A percentile compares a stretch with the other conserved stretches of the same genome.
phyloP scores from a whole-genome alignment of 306 rosid genomes.

The Casuarina equisetifolia region DNA sequence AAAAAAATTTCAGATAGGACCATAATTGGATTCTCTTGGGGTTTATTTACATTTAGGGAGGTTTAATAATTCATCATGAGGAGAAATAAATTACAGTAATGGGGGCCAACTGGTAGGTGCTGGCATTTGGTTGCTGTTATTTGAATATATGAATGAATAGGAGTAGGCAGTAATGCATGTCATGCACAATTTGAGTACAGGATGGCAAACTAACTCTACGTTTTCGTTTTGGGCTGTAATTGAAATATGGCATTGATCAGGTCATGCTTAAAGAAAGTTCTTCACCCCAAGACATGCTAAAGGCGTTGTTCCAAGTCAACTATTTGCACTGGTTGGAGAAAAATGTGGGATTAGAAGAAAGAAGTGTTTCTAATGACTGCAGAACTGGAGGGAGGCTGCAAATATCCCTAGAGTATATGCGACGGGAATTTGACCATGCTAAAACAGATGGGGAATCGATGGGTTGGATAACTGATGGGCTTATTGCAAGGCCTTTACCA shows the following conservation, averaged over 20 bases:
- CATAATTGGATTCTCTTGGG: not conserved
- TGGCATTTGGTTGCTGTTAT: not conserved
- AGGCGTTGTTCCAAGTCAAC: slow-evolving; percentile 84
- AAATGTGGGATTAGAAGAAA: slow-evolving; percentile 71
- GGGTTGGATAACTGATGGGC: slow-evolving; percentile 84
- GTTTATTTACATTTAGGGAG: not conserved
- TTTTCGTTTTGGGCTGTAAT: slow-evolving; percentile 19
- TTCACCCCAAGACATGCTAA: slow-evolving; percentile 79
- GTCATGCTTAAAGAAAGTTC: slow-evolving; percentile 81
- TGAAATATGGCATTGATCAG: slow-evolving; percentile 44
- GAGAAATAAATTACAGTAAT: too few relatives aligned
- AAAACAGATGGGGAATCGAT: slow-evolving; percentile 65
- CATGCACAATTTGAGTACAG: not conserved
- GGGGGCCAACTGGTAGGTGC: too few relatives aligned
- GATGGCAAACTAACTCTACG: not conserved
- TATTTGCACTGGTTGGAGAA: slow-evolving; percentile 85
- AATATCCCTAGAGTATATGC: slow-evolving; percentile 70
- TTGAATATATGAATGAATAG: not conserved
- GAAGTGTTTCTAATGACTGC: slow-evolving; percentile 57
- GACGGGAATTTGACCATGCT: slow-evolving; percentile 70
- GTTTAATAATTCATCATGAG: too few relatives aligned
- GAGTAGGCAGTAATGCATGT: not conserved
- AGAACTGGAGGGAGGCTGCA: slow-evolving; percentile 77
- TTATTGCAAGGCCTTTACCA: slow-evolving; percentile 83
- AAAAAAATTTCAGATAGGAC: not conserved